Conservation (phyloP, 2,329 filamentous ascomycete genomes). For the Kalmusia sp. region DNA sequence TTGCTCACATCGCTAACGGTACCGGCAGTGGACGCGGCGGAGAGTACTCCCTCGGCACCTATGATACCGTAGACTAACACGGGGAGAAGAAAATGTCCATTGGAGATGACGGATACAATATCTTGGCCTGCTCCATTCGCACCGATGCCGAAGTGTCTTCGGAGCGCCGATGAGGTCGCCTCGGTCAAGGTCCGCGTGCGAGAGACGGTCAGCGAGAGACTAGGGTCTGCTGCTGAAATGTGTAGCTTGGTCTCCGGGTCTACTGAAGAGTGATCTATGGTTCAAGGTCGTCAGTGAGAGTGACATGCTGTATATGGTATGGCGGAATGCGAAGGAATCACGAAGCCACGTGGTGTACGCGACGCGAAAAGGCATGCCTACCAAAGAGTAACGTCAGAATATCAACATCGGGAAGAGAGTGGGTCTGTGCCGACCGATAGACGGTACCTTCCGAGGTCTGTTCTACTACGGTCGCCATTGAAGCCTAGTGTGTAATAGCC, state of each 20-base stretch:
- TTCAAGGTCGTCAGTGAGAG: too few species aligned
- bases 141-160: slow-evolving; percentile 61
- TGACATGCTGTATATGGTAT: too few species aligned
- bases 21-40: slow-evolving; percentile 57
- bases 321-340: too few species aligned
- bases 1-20: slow-evolving; percentile 57
- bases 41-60: slow-evolving; percentile 66
- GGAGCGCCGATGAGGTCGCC: slow-evolving; percentile 63
- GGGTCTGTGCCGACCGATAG: not conserved
- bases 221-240: not conserved
- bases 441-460: too few species aligned
- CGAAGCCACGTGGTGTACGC: not conserved
- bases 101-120: slow-evolving; percentile 64
- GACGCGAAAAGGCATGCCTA: not conserved
- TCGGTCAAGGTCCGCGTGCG: slow-evolving; percentile 58
- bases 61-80: slow-evolving; percentile 64
- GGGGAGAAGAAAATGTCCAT: slow-evolving; percentile 63
- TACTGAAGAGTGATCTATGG: not conserved
- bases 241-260: not conserved
- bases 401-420: not conserved
- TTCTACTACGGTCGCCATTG: too few species aligned
- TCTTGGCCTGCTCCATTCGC: too few species aligned
- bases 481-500: not conserved
- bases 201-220: slow-evolving; percentile 56
- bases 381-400: not conserved